A percentile compares a stretch with the other conserved stretches of the same genome.
Evolutionary conservation across 768 basidiomycete genomes (phyloP).

Genomic region (Tylopilus sp.): DNA sequence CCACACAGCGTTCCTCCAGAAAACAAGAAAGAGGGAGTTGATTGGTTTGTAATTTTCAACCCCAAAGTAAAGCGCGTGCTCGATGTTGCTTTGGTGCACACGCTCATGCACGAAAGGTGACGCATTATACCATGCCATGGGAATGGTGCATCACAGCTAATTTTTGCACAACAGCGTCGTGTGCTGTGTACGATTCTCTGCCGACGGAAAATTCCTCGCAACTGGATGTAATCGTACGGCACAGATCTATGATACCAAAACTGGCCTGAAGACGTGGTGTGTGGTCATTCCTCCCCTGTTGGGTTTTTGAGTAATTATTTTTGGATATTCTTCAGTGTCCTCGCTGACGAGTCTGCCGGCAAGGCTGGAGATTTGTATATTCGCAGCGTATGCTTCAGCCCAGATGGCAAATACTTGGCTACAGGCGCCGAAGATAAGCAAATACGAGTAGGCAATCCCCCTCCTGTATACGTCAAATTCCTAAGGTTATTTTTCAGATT

Average conservation of each 20-base stretch:
- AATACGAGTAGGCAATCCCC: constrained; percentile 62
- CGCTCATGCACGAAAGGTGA: constrained; percentile 88
- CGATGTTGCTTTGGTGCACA: constrained; percentile 80
- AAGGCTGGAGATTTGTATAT: constrained; percentile 86
- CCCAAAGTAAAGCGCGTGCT: constrained; percentile 73
- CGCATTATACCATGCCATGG: constrained; percentile 13
- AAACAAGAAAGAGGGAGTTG: constrained; percentile 61
- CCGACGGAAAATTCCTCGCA: constrained; percentile 88
- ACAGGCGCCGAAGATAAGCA: constrained; percentile 90
- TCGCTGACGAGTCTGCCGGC: constrained; percentile 70
- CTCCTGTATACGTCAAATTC: neutral
- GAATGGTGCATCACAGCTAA: constrained; percentile 6
- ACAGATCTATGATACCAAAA: constrained; percentile 91
- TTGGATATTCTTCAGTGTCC: constrained; percentile 45
- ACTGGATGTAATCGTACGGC: constrained; percentile 96
- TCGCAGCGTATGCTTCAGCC: constrained; percentile 77
- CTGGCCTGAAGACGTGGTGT: constrained; percentile 81
- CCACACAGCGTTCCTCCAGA: constrained; percentile 33
- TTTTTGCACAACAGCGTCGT: constrained; percentile 50
- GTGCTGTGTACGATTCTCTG: constrained; percentile 91
- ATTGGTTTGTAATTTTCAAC: constrained; percentile 91
- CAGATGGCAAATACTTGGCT: constrained; percentile 67
- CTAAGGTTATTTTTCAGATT: constrained; percentile 49
- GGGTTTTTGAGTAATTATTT: constrained; percentile 7
- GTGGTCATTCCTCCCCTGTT: constrained; percentile 21